A percentile compares a stretch with the other conserved stretches of the same genome.
Evolutionary conservation across 2,329 filamentous ascomycete genomes (phyloP).

Genomic region (Bipolaris gigantea): DNA sequence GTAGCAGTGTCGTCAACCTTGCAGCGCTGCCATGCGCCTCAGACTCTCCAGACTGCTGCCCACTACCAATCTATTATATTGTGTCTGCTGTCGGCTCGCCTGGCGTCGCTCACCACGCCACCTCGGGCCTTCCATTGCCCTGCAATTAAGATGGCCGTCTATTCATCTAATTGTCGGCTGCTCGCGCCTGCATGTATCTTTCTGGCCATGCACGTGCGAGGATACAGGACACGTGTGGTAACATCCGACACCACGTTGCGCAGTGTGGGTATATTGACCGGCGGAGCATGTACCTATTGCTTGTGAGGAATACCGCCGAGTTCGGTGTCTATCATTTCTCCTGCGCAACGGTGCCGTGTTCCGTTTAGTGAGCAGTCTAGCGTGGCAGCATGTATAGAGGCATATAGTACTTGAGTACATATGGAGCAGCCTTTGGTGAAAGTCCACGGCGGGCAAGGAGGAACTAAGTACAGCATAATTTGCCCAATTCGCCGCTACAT

Average conservation of each 20-base stretch:
- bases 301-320: constrained; percentile 13
- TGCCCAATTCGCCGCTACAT: too few relatives aligned
- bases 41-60: constrained; percentile 28
- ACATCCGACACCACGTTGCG: neutral
- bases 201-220: neutral
- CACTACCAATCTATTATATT: constrained; percentile 41
- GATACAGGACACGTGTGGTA: constrained; percentile 20
- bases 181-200: constrained; percentile 6
- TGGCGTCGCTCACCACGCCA: constrained; percentile 13
- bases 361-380: constrained; percentile 20
- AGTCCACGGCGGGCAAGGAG: too few relatives aligned
- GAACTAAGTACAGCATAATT: too few relatives aligned
- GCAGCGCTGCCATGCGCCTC: constrained; percentile 9
- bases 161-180: constrained; percentile 37
- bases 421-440: too few relatives aligned
- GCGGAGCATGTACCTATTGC: constrained; percentile 10
- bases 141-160: constrained; percentile 28
- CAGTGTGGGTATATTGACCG: constrained; percentile 21
- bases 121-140: constrained; percentile 17
- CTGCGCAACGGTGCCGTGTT: constrained; percentile 26
- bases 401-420: too few relatives aligned
- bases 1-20: constrained; percentile 7
- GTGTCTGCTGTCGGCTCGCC: constrained; percentile 13
- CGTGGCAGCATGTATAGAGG: neutral
- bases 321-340: neutral